Evolutionary conservation across 495 filamentous ascomycete species (phyloP).

Genomic region (Lasiosphaeria hispida): DNA sequence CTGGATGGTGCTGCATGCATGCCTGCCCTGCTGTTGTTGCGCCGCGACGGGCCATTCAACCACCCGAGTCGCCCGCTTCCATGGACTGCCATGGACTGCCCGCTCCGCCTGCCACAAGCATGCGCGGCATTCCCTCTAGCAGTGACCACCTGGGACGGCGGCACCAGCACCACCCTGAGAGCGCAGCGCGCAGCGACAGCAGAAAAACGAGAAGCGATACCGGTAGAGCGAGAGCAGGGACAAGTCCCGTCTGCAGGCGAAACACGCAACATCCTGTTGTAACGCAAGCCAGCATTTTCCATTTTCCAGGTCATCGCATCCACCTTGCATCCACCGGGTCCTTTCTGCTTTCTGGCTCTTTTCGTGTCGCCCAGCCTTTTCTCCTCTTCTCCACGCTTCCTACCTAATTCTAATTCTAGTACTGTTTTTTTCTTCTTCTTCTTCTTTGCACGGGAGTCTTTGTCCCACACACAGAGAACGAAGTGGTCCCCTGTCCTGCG

Average conservation of each 20-base stretch:
- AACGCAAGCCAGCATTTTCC: conserved; percentile 17
- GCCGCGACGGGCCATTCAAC: conserved; percentile 17
- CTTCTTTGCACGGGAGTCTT: conserved; percentile 6
- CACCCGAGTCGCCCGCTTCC: conserved; percentile 3
- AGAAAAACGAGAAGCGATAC: conserved; percentile 13
- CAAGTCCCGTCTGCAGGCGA: conserved; percentile 16
- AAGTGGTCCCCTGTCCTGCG: neutral
- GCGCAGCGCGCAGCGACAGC: conserved; percentile 3
- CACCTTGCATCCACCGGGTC: conserved; percentile 15
- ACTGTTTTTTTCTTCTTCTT: neutral
- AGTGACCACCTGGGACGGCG: conserved; percentile 17
- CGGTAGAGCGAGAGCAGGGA: neutral
- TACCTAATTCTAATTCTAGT: conserved; percentile 19
- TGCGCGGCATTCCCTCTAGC: conserved; percentile 13
- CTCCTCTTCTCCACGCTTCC: conserved; percentile 5
- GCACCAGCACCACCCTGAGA: conserved; percentile 3
- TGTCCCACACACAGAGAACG: conserved; percentile 9
- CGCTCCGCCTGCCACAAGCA: conserved; percentile 15
- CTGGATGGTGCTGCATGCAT: conserved; percentile 10
- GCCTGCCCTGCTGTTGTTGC: conserved; percentile 14
- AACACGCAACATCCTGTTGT: conserved; percentile 18
- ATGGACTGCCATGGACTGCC: neutral
- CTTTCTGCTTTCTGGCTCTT: conserved; percentile 7
- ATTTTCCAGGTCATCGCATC: conserved; percentile 8
- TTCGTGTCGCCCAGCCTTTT: neutral